phyloP scores from a whole-genome alignment of 495 filamentous ascomycete genomes.

The Xylaria intraflava region DNA sequence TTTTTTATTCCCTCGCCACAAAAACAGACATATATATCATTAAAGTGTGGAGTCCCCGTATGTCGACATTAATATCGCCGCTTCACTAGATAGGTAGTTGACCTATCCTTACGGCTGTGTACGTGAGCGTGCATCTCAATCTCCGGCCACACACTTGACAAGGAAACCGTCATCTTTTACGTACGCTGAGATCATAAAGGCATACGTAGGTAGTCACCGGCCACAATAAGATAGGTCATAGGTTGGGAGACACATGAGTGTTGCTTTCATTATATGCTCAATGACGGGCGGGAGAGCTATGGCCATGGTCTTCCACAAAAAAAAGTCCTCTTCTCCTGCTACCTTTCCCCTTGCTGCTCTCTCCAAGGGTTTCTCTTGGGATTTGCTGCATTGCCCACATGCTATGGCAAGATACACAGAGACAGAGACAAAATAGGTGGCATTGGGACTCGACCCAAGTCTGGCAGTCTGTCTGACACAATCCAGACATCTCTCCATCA shows the following conservation, averaged over 20 bases:
- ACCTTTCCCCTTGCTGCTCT: not conserved
- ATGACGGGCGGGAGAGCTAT: not conserved
- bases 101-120: no score
- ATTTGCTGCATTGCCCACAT: no score
- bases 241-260: not conserved
- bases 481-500: not conserved
- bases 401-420: no score
- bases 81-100: no score
- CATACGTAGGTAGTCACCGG: not conserved
- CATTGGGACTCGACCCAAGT: not conserved
- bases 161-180: no score
- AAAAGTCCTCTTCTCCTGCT: not conserved
- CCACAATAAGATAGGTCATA: not conserved
- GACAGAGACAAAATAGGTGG: not conserved
- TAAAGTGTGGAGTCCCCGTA: no score
- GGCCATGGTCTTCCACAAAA: not conserved
- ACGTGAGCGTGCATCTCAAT: no score
- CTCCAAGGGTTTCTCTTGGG: not conserved
- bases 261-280: not conserved
- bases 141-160: no score
- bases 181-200: no score
- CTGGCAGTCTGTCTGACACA: not conserved
- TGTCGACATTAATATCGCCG: no score
- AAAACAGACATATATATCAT: no score
- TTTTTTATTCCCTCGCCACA: no score